These are phyloP conservation scores for Fusarium buxicola DNA, from an alignment of 2,329 filamentous ascomycete species.

Conservation along the genomic window DNA sequence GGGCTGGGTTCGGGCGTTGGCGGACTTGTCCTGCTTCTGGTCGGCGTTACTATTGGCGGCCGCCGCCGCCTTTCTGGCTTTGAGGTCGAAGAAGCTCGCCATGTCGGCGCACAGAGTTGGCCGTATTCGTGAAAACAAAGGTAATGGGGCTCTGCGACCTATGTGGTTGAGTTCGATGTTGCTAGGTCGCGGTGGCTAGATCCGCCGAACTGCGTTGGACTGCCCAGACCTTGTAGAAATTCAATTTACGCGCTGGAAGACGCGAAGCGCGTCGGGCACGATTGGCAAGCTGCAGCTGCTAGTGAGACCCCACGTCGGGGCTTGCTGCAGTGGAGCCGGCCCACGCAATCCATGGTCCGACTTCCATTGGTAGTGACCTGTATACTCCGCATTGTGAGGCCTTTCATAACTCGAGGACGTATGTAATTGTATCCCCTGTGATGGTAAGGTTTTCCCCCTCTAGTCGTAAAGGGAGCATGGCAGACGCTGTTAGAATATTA, in stretches of 20 bases:
- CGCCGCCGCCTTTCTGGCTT: conserved; percentile 85
- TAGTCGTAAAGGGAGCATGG: too few relatives aligned
- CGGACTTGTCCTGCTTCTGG: conserved; percentile 71
- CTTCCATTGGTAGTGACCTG: too few relatives aligned
- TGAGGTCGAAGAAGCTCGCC: conserved; percentile 95
- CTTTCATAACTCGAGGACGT: too few relatives aligned
- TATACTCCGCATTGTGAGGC: too few relatives aligned
- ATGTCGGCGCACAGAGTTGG: conserved; percentile 58
- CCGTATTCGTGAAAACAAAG: not conserved
- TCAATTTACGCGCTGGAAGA: conserved; percentile 48
- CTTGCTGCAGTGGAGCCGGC: too few relatives aligned
- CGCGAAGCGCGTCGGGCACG: conserved; percentile 34
- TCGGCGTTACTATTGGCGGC: conserved; percentile 73
- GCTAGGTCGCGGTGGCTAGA: conserved; percentile 9
- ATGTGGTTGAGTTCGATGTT: not conserved
- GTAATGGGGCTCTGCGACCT: not conserved
- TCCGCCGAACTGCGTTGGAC: conserved; percentile 9
- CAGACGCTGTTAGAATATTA: too few relatives aligned
- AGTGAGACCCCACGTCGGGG: too few relatives aligned
- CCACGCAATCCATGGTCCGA: too few relatives aligned
- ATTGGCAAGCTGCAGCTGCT: not conserved
- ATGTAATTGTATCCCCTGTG: too few relatives aligned
- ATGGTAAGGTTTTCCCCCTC: too few relatives aligned
- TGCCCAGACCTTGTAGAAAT: conserved; percentile 33
- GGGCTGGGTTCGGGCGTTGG: conserved; percentile 77